Conservation (phyloP, 2,329 filamentous ascomycete species). For the Exophiala sp. region DNA sequence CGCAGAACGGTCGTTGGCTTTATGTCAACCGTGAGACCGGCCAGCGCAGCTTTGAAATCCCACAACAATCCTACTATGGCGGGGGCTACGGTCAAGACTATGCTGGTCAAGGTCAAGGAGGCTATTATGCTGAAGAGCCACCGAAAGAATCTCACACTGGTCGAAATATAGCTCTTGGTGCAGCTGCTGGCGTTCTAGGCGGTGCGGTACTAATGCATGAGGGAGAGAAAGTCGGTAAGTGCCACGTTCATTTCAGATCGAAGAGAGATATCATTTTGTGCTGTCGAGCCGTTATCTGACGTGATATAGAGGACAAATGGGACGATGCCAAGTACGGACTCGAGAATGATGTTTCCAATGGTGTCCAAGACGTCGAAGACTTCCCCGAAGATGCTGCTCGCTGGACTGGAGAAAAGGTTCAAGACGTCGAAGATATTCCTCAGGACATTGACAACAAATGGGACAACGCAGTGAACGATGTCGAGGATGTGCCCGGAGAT, state of each 20-base stretch:
- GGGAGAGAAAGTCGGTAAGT: conserved; percentile 39
- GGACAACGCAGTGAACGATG: conserved; percentile 33
- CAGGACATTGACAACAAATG: conserved; percentile 34
- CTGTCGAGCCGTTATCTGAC: no score
- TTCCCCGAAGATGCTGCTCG: conserved; percentile 41
- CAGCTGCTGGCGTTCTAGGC: conserved; percentile 39
- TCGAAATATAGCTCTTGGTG: conserved; percentile 38
- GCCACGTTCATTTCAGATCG: background rate
- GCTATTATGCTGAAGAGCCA: conserved; percentile 22
- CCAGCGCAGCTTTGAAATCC: conserved; percentile 39
- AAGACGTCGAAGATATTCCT: conserved; percentile 40
- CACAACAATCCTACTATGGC: conserved; percentile 27
- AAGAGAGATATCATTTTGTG: no score
- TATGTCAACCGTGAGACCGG: conserved; percentile 46
- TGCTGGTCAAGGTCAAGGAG: conserved; percentile 16
- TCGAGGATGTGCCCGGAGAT: conserved; percentile 35
- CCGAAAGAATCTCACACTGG: conserved; percentile 27
- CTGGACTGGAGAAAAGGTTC: conserved; percentile 41
- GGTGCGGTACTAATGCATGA: conserved; percentile 44
- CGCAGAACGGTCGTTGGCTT: conserved; percentile 38
- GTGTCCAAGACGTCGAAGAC: conserved; percentile 33
- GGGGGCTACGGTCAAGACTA: conserved; percentile 15
- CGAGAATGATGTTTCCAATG: conserved; percentile 30
- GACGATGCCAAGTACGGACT: conserved; percentile 32
- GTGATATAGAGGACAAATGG: conserved; percentile 33